Evolutionary conservation across 345 rosid species (phyloP), one percentile per base, ranked within the genome.

Genomic region (Zanthoxylum bungeanum): DNA sequence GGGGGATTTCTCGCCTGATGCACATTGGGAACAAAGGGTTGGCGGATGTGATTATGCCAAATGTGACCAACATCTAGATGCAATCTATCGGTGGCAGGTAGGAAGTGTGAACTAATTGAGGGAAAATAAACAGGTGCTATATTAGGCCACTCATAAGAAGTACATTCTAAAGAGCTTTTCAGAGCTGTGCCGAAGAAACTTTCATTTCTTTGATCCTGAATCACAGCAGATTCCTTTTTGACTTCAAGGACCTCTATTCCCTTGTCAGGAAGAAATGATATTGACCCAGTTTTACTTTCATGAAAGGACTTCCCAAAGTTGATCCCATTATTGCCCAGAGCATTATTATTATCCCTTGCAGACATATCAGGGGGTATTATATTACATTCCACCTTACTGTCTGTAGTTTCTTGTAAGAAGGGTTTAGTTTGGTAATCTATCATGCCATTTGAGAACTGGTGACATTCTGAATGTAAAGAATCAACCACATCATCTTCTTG

Each of bases 11-110:
- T 90, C 71, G 93, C 79, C 79, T 86, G 96, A 75, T 86, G 96
- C 68, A 93, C 70, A 12, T 90, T 36, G 49, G 94, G 74, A 46
- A 94, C 80, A 76, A 88, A 94, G 53, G 98, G 91, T 73, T 83
- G 98, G 66, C 85, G 88, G 52, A 86, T 73, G 64, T 83, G 89
- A 73, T 83, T 85, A 60, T 86, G 98, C 92, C 93, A 87, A 75
- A 84, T 94, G 72, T 75, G 88, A 73, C 97, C 95, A 78, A 89
- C 97, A 81, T 94, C 98, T 70, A 94, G 86, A 84, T 94, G 98
- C 75, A 94, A 83, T 75, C 98, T 89, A 75, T 94, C 97, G 22
- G 97, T 84, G 60, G 98, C 95, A 64, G 97, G 84, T 65, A 93
- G 97, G 39, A 86, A 82, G 78, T 89, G 91, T 57, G 98, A 76